A percentile compares a stretch with the other conserved stretches of the same genome.
These are phyloP conservation scores for Basipetospora chlamydospora DNA, from an alignment of 2,329 filamentous ascomycete genomes.

Conservation along the genomic window DNA sequence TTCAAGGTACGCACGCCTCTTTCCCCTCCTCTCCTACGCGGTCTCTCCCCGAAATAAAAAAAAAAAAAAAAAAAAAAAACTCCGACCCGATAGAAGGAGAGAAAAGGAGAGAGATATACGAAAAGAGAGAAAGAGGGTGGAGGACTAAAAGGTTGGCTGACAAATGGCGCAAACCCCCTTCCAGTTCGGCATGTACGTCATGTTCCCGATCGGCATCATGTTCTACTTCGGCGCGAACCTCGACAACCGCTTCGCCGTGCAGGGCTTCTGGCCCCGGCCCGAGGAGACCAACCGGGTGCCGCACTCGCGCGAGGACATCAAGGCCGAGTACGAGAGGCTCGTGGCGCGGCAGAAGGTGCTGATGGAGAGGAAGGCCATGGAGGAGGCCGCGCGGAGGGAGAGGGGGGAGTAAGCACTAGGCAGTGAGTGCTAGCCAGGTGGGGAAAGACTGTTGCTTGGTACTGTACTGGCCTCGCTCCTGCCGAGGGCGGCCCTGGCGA, in stretches of 20 bases:
- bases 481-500: too few species aligned
- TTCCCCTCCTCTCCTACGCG: not conserved
- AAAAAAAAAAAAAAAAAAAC: not conserved
- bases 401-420: slow-evolving; percentile 14
- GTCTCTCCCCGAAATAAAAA: not conserved
- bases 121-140: not conserved
- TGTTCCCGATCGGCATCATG: slow-evolving; percentile 98
- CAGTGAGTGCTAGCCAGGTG: too few species aligned
- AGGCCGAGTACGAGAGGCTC: slow-evolving; percentile 62
- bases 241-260: slow-evolving; percentile 76
- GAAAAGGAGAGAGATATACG: not conserved
- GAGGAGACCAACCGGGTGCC: slow-evolving; percentile 66
- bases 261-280: slow-evolving; percentile 83
- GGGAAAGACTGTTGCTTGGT: too few species aligned
- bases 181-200: slow-evolving; percentile 95
- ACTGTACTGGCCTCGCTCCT: too few species aligned
- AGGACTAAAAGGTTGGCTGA: too few species aligned
- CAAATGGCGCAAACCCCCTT: too few species aligned
- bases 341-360: slow-evolving; percentile 55
- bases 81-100: too few species aligned
- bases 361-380: slow-evolving; percentile 37
- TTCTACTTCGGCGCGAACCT: slow-evolving; percentile 99
- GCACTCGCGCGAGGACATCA: slow-evolving; percentile 67
- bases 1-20: slow-evolving; percentile 55
- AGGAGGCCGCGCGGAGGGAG: slow-evolving; percentile 19